Evolutionary conservation across 805 yeast genomes (phyloP).

Genomic region (Candida yuanshanica): DNA sequence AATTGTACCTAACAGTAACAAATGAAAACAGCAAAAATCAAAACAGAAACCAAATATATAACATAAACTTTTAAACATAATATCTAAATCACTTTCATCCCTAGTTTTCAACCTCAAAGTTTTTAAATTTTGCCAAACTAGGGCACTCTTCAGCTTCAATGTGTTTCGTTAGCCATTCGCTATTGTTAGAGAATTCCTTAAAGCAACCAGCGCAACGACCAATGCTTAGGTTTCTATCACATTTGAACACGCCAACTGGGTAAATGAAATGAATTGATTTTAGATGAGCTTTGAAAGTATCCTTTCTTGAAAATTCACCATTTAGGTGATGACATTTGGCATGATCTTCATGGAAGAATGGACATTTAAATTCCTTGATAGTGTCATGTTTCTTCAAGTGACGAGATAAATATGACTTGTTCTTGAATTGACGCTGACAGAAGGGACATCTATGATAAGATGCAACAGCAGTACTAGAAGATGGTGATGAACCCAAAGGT

Average conservation of each 20-base stretch:
- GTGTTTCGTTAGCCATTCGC: constrained; percentile 63
- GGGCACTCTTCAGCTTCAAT: constrained; percentile 54
- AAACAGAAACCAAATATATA: neutral
- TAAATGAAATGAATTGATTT: constrained; percentile 74
- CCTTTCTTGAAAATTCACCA: constrained; percentile 74
- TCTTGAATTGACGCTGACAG: constrained; percentile 66
- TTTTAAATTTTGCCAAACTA: constrained; percentile 13
- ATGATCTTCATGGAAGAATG: constrained; percentile 45
- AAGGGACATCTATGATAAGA: constrained; percentile 44
- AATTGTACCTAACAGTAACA: neutral
- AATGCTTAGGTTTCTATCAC: constrained; percentile 47
- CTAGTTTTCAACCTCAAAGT: neutral
- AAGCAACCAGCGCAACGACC: constrained; percentile 73
- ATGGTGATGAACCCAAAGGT: constrained; percentile 7
- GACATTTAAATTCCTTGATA: constrained; percentile 73
- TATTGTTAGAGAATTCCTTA: constrained; percentile 48
- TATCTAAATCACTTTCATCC: neutral
- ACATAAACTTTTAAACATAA: too few relatives aligned
- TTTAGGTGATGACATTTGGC: constrained; percentile 52
- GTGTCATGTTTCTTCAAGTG: constrained; percentile 79
- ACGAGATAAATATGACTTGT: constrained; percentile 76
- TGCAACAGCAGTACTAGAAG: neutral
- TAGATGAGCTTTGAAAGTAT: constrained; percentile 73
- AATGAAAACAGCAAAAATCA: neutral
- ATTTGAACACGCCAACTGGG: constrained; percentile 65